Evolutionary conservation across 1,284 basidiomycete species (phyloP).

Genomic region (Inonotus hispidus): DNA sequence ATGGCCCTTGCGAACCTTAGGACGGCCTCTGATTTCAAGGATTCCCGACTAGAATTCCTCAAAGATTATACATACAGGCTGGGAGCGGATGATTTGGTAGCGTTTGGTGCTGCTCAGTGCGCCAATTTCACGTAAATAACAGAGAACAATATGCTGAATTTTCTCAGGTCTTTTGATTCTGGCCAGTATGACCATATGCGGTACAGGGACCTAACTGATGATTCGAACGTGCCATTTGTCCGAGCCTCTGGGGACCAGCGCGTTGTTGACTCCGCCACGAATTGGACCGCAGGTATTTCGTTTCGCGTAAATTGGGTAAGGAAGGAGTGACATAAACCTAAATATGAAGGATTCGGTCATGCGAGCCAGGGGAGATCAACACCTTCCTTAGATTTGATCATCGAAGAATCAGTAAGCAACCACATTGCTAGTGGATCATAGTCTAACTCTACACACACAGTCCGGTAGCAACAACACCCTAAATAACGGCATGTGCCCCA

Average conservation of each 20-base stretch:
- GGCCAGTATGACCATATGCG: slow-evolving; percentile 45
- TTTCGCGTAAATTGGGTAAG: not conserved
- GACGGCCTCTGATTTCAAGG: slow-evolving; percentile 37
- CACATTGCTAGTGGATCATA: slow-evolving; percentile 7
- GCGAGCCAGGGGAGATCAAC: slow-evolving; percentile 12
- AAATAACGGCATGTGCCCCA: slow-evolving; percentile 62
- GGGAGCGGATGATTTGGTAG: slow-evolving; percentile 55
- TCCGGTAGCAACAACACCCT: slow-evolving; percentile 65
- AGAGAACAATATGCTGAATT: not conserved
- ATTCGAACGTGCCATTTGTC: slow-evolving; percentile 53
- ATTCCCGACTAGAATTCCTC: slow-evolving; percentile 56
- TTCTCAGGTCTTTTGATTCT: slow-evolving; percentile 43
- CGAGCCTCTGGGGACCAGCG: slow-evolving; percentile 56
- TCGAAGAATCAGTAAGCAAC: slow-evolving; percentile 44
- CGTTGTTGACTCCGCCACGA: slow-evolving; percentile 61
- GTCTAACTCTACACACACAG: not conserved
- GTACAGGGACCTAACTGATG: slow-evolving; percentile 45
- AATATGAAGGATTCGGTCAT: slow-evolving; percentile 15
- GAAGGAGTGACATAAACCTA: too few species aligned
- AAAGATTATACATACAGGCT: slow-evolving; percentile 55
- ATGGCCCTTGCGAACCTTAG: slow-evolving; percentile 49
- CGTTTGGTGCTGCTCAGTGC: slow-evolving; percentile 68
- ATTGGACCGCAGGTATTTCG: slow-evolving; percentile 64
- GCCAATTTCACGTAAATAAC: slow-evolving; percentile 25
- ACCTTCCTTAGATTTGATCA: slow-evolving; percentile 31